Conservation (phyloP, 2,329 filamentous ascomycete genomes). For the Curvularia hawaiiensis region DNA sequence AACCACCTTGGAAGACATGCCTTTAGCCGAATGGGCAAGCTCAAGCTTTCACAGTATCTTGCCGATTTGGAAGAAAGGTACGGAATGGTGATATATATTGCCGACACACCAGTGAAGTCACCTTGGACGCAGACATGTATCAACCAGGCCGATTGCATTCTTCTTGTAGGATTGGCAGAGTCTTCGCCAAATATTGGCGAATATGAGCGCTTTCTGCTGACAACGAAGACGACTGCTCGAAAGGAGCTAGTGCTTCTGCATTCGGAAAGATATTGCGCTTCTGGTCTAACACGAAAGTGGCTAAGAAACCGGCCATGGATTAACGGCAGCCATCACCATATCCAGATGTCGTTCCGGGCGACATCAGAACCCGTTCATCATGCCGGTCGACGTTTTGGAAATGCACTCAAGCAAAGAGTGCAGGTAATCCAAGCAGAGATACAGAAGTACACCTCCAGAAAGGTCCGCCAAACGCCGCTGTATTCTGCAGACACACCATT, state of each 20-base stretch:
- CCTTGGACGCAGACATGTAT: slow-evolving; percentile 99
- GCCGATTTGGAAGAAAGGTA: slow-evolving; percentile 98
- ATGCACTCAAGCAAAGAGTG: slow-evolving; percentile 86
- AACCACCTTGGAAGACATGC: slow-evolving; percentile 95
- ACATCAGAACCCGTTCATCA: slow-evolving; percentile 77
- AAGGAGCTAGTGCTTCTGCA: slow-evolving; percentile 93
- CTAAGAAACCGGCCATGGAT: slow-evolving; percentile 91
- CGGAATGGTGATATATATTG: slow-evolving; percentile 91
- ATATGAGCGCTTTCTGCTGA: slow-evolving; percentile 93
- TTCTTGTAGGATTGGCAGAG: slow-evolving; percentile 90
- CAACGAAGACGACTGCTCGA: slow-evolving; percentile 94
- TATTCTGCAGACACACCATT: slow-evolving; percentile 92
- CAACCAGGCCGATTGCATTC: slow-evolving; percentile 92
- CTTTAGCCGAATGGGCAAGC: slow-evolving; percentile 95
- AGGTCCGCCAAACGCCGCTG: slow-evolving; percentile 83
- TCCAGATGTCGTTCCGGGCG: slow-evolving; percentile 89
- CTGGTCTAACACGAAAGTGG: slow-evolving; percentile 88
- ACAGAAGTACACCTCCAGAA: slow-evolving; percentile 95
- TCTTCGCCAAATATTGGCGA: slow-evolving; percentile 90
- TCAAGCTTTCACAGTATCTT: slow-evolving; percentile 93
- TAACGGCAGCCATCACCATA: slow-evolving; percentile 95
- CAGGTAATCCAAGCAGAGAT: slow-evolving; percentile 96
- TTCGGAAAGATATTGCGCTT: slow-evolving; percentile 81
- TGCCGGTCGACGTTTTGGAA: slow-evolving; percentile 77
- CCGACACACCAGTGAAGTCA: slow-evolving; percentile 95